These are phyloP conservation scores for Aspergillus sclerotiicarbonarius DNA, from an alignment of 495 filamentous ascomycete species.

Conservation along the genomic window DNA sequence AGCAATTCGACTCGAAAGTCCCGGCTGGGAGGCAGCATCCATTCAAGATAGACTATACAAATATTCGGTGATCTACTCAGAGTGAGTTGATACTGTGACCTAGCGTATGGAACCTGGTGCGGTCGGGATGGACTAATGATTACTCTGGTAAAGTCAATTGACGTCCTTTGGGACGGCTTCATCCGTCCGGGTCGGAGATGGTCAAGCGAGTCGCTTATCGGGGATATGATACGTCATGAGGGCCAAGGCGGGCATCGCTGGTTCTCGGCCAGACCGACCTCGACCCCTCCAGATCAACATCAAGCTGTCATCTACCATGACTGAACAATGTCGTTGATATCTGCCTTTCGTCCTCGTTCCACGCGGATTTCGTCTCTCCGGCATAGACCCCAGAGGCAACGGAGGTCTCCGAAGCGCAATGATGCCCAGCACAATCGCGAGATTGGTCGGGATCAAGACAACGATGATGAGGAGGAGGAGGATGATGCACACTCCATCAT, in stretches of 20 bases:
- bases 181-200: too few species aligned
- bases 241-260: neutral
- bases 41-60: too few species aligned
- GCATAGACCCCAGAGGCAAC: constrained; percentile 20
- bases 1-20: too few species aligned
- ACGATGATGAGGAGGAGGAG: constrained; percentile 14
- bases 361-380: constrained; percentile 26
- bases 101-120: too few species aligned
- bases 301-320: neutral
- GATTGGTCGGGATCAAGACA: neutral
- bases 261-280: neutral
- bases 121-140: too few species aligned
- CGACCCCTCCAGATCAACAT: neutral
- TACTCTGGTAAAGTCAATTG: too few species aligned
- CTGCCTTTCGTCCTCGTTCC: constrained; percentile 38
- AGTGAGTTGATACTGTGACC: too few species aligned
- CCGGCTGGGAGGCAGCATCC: too few species aligned
- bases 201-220: too few species aligned
- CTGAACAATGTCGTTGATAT: constrained; percentile 33
- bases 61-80: too few species aligned
- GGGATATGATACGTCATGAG: neutral
- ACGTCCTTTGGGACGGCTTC: too few species aligned
- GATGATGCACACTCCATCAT: constrained; percentile 40
- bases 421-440: constrained; percentile 2
- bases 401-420: constrained; percentile 17